These are phyloP conservation scores for Colletotrichum salicis DNA, from an alignment of 2,329 filamentous ascomycete species.

Conservation along the genomic window DNA sequence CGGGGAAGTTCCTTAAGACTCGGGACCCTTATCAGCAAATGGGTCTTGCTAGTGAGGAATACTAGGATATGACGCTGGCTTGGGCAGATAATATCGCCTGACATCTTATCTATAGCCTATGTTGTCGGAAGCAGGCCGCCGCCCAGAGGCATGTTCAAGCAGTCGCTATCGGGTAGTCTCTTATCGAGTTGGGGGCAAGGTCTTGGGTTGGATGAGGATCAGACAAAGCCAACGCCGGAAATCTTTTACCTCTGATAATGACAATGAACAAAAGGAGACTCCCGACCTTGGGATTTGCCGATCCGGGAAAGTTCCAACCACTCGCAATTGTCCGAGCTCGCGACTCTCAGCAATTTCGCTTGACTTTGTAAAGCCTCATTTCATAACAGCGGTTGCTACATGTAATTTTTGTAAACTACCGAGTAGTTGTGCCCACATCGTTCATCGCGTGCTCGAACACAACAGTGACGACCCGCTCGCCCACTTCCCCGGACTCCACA, in stretches of 20 bases:
- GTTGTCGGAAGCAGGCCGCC: not conserved
- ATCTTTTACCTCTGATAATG: slow-evolving; percentile 1
- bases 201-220: not conserved
- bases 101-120: slow-evolving; percentile 29
- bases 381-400: not conserved
- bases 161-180: slow-evolving; percentile 1
- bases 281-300: not conserved
- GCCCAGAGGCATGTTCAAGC: not conserved
- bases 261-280: slow-evolving; percentile 14
- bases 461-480: slow-evolving; percentile 1
- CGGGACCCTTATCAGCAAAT: slow-evolving; percentile 22
- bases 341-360: not conserved
- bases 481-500: slow-evolving; percentile 21
- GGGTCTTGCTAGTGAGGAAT: slow-evolving; percentile 1
- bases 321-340: not conserved
- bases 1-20: slow-evolving; percentile 15
- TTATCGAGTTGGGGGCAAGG: not conserved
- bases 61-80: slow-evolving; percentile 13
- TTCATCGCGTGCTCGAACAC: not conserved
- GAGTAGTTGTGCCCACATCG: not conserved
- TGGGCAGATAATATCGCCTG: not conserved
- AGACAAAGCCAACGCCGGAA: not conserved
- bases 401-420: not conserved
- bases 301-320: not conserved
- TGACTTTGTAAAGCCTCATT: not conserved